Evolutionary conservation across 2,329 filamentous ascomycete genomes (phyloP).

Genomic region (Fusarium floridanum): DNA sequence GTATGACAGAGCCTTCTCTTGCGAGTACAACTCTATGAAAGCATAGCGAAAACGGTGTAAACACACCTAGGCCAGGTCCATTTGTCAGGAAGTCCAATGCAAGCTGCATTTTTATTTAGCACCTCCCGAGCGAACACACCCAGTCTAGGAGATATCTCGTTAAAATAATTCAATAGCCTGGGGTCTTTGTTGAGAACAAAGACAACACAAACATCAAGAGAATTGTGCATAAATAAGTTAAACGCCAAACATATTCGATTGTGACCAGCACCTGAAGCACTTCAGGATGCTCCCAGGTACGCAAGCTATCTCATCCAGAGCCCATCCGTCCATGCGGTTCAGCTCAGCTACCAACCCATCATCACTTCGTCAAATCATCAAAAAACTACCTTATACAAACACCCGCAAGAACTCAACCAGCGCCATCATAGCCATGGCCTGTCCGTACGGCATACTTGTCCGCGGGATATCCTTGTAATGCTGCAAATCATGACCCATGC

Average conservation of each 20-base stretch:
- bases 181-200: not conserved
- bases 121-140: not conserved
- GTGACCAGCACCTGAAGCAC: not conserved
- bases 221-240: not conserved
- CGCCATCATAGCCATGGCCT: slow-evolving; percentile 88
- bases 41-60: not conserved
- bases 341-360: not conserved
- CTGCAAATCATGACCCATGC: slow-evolving; percentile 79
- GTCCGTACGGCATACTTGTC: slow-evolving; percentile 87
- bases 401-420: slow-evolving; percentile 70
- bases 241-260: not conserved
- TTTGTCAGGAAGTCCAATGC: not conserved
- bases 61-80: not conserved
- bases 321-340: not conserved
- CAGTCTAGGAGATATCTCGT: not conserved
- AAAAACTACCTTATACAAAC: not conserved
- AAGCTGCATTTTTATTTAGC: not conserved
- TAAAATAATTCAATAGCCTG: not conserved
- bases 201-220: not conserved
- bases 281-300: not conserved
- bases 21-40: not conserved
- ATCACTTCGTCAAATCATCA: not conserved
- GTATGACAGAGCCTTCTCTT: not conserved
- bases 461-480: slow-evolving; percentile 82
- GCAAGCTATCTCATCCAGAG: not conserved